Evolutionary conservation across 2,329 filamentous ascomycete species (phyloP), one percentile per base, ranked within the genome.

Genomic region (Hortaea sp.): DNA sequence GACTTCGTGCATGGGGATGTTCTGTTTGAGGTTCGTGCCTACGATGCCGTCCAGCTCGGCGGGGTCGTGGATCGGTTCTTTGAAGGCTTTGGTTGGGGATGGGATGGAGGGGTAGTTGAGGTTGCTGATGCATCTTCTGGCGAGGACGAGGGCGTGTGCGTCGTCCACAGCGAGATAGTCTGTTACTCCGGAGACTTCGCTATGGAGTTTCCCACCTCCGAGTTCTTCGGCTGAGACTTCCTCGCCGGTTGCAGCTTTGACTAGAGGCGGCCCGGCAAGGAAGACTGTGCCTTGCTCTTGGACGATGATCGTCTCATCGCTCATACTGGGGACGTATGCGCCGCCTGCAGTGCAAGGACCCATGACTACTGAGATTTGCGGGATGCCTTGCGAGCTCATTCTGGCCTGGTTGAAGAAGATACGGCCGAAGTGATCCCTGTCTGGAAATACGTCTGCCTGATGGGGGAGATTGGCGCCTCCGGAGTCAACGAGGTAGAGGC

Each of bases 351-450:
- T 98, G 69, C 92, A 98, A 39, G 90, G 86, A 0, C 90, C 90
- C 90, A 98, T 95, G 41, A 98, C 90, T 2, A 95, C 88, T 7
- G 87, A 83, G 56, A 98, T 85, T 63, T 97, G 90, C 1, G 90
- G 90, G 51, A 97, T 94, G 4, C 88, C 88, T 55, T 82, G 70
- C 1, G 84, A 78, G 56, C 85, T 92, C 88, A 97, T 95, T 59
- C 87, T 77, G 2, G 92, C 90, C 68, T 98, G 90, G 69, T 98
- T 95, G 75, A 85, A 98, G 74, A 98, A 98, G 63, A 97, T 95
- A 54, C 90, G 86, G 32, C 90, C 88, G 63, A 98, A 97, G 66
- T 97, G 90, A 45, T 95, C 88, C 54, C 82, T 77, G 65, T 97
- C 90, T 1, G 90, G 92, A 66, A 98, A 97, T 47, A 97, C 90